A percentile compares a stretch with the other conserved stretches of the same genome.
phyloP scores from a whole-genome alignment of 371 early-diverging fungal genomes.

The Mucor saturninus region DNA sequence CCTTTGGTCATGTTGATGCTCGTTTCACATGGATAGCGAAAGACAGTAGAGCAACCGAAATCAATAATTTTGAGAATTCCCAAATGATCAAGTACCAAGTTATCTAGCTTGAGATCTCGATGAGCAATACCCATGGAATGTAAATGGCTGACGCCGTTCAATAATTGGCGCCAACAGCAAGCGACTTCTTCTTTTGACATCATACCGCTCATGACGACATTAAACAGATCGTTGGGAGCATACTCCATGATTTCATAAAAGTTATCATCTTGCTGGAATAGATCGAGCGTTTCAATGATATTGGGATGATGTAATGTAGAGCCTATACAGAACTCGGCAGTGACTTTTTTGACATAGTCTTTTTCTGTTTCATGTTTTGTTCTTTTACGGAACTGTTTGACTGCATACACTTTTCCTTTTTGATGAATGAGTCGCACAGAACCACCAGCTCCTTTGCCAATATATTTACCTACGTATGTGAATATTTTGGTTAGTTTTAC shows the following conservation, averaged over 20 bases:
- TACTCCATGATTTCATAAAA: conserved; percentile 84
- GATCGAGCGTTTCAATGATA: conserved; percentile 85
- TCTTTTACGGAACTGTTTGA: conserved; percentile 82
- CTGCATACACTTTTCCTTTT: conserved; percentile 66
- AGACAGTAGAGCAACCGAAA: conserved; percentile 90
- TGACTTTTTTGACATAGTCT: conserved; percentile 84
- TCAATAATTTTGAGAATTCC: conserved; percentile 89
- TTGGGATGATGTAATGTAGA: conserved; percentile 84
- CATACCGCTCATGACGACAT: conserved; percentile 69
- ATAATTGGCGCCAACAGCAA: conserved; percentile 76
- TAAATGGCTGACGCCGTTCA: conserved; percentile 76
- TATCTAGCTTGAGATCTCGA: conserved; percentile 90
- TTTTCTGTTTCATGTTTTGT: conserved; percentile 70
- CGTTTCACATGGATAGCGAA: conserved; percentile 70
- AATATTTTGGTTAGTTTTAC: conserved; percentile 13
- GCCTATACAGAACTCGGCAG: conserved; percentile 85
- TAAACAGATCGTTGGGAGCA: conserved; percentile 79
- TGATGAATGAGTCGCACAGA: conserved; percentile 67
- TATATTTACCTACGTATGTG: conserved; percentile 53
- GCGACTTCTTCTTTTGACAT: conserved; percentile 70
- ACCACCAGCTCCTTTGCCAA: conserved; percentile 79
- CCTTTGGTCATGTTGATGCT: conserved; percentile 63
- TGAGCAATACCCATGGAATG: conserved; percentile 83
- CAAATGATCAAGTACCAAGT: conserved; percentile 71
- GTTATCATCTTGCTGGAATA: conserved; percentile 60